phyloP scores from a whole-genome alignment of 2,329 filamentous ascomycete genomes.

The Cercospora sp. region DNA sequence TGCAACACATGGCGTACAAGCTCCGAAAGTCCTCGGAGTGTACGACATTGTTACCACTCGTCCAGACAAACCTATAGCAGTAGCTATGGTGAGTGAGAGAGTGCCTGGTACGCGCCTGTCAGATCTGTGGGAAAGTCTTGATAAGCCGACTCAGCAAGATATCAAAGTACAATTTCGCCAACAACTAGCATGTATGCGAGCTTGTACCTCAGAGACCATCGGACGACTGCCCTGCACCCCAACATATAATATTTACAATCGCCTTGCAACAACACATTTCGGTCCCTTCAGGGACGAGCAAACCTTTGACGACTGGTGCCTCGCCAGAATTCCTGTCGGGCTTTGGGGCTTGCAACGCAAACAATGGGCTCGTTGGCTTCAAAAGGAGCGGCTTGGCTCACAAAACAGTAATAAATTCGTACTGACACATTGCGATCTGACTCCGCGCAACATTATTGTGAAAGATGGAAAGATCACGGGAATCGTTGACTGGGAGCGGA shows the following conservation, averaged over 20 bases:
- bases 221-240: background rate
- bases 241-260: background rate
- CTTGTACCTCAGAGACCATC: background rate
- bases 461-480: constrained; percentile 17
- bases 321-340: background rate
- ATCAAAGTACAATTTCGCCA: background rate
- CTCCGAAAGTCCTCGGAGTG: background rate
- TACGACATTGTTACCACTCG: background rate
- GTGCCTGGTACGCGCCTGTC: background rate
- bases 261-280: background rate
- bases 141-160: no score
- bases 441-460: constrained; percentile 28
- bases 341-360: constrained; percentile 1
- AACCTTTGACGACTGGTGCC: constrained; percentile 3
- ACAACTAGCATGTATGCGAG: background rate
- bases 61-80: constrained; percentile 1
- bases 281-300: background rate
- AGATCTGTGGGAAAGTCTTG: background rate
- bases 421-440: constrained; percentile 30
- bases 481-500: constrained; percentile 31
- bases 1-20: background rate
- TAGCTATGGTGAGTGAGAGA: constrained; percentile 5
- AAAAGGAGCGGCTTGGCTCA: background rate
- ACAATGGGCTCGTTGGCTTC: background rate
- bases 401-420: constrained; percentile 11